These are phyloP conservation scores for Kwoniella newhampshirensis DNA, from an alignment of 768 basidiomycete genomes.

Conservation along the genomic window DNA sequence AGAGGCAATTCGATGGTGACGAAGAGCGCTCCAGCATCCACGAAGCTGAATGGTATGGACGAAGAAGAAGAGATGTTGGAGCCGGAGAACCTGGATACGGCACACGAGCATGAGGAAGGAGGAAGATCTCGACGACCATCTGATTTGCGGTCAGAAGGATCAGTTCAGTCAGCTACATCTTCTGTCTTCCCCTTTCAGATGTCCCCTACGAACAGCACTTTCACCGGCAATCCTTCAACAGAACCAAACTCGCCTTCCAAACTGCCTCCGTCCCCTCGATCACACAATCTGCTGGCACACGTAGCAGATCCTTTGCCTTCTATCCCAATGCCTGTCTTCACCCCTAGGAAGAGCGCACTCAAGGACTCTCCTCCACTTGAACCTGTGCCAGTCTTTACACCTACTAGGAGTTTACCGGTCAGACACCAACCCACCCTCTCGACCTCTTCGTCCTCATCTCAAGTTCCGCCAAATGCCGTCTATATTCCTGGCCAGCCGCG, in stretches of 20 bases:
- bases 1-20: constrained; percentile 4
- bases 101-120: background rate
- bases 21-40: too few species aligned
- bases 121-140: constrained; percentile 11
- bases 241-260: constrained; percentile 19
- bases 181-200: constrained; percentile 35
- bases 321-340: constrained; percentile 11
- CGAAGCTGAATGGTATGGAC: background rate
- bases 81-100: background rate
- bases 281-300: constrained; percentile 36
- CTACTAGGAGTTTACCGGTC: constrained; percentile 29
- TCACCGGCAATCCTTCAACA: constrained; percentile 9
- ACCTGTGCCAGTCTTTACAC: constrained; percentile 23
- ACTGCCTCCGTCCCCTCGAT: constrained; percentile 35
- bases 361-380: constrained; percentile 15
- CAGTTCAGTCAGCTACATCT: constrained; percentile 25
- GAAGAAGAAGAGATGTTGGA: constrained; percentile 40
- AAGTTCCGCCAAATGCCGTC: constrained; percentile 17
- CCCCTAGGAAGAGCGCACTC: background rate
- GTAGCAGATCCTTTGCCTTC: constrained; percentile 21
- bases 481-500: constrained; percentile 47
- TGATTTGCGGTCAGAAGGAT: constrained; percentile 23
- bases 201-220: constrained; percentile 30
- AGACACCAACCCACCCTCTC: constrained; percentile 27
- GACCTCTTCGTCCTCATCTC: constrained; percentile 9